A percentile compares a stretch with the other conserved stretches of the same genome.
phyloP scores from a whole-genome alignment of 1,284 basidiomycete species.

The Amylostereum chailletii region DNA sequence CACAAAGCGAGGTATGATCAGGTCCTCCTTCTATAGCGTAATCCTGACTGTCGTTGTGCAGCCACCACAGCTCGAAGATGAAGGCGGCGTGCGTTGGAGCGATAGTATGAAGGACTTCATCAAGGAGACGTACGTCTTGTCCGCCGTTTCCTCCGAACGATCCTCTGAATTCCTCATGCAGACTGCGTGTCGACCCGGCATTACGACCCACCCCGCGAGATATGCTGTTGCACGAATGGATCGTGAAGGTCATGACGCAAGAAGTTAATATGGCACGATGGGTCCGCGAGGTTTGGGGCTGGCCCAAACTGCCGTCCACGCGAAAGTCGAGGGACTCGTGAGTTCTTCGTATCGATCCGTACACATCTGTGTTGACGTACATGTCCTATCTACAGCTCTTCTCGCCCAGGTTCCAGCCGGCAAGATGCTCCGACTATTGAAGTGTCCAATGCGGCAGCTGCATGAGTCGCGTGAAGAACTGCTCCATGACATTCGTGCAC shows the following conservation, averaged over 20 bases:
- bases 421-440: slow-evolving; percentile 15
- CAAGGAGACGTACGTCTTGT: slow-evolving; percentile 63
- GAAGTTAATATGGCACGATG: slow-evolving; percentile 86
- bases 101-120: slow-evolving; percentile 91
- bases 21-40: not conserved
- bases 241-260: slow-evolving; percentile 69
- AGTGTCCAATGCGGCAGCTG: not conserved
- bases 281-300: slow-evolving; percentile 86
- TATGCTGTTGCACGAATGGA: slow-evolving; percentile 85
- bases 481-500: slow-evolving; percentile 1
- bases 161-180: slow-evolving; percentile 12
- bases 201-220: slow-evolving; percentile 80
- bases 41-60: slow-evolving; percentile 23
- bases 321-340: slow-evolving; percentile 12
- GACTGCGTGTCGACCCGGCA: slow-evolving; percentile 23
- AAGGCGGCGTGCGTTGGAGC: slow-evolving; percentile 70
- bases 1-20: slow-evolving; percentile 59
- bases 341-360: slow-evolving; percentile 2
- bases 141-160: slow-evolving; percentile 2
- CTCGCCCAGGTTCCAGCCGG: slow-evolving; percentile 34
- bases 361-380: slow-evolving; percentile 4
- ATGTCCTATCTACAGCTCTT: slow-evolving; percentile 14
- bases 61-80: slow-evolving; percentile 76
- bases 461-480: slow-evolving; percentile 1
- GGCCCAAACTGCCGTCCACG: slow-evolving; percentile 45